phyloP scores from a whole-genome alignment of 768 basidiomycete genomes.

The Amanita fuliginea region DNA sequence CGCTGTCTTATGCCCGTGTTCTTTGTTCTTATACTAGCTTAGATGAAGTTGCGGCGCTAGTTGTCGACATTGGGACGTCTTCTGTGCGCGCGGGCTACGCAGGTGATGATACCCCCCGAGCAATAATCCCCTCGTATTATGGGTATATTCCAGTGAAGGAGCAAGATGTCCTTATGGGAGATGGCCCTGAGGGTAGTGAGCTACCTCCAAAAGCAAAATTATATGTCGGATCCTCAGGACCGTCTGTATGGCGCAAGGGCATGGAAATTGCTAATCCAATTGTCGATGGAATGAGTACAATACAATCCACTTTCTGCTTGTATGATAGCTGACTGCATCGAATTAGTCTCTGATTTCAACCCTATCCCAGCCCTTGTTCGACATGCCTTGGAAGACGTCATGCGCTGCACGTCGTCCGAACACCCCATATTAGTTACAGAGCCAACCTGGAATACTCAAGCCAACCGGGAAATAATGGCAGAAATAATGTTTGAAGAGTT shows the following conservation, averaged over 20 bases:
- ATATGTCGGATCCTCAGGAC: conserved; percentile 80
- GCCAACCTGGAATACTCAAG: conserved; percentile 90
- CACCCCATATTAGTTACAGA: conserved; percentile 93
- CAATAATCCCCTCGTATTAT: conserved; percentile 82
- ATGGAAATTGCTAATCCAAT: conserved; percentile 86
- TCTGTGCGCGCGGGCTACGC: conserved; percentile 93
- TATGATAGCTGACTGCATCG: not conserved
- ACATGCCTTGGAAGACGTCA: conserved; percentile 65
- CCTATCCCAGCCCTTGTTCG: conserved; percentile 61
- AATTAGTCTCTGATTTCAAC: conserved; percentile 63
- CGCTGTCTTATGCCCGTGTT: conserved; percentile 2
- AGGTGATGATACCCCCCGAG: conserved; percentile 92
- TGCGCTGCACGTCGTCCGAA: conserved; percentile 69
- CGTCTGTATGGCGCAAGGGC: conserved; percentile 79
- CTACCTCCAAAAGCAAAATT: conserved; percentile 37
- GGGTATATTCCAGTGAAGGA: conserved; percentile 52
- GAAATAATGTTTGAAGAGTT: conserved; percentile 99
- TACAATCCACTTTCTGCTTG: not conserved
- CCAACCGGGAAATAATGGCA: conserved; percentile 90
- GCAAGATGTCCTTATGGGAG: conserved; percentile 44
- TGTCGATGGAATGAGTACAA: conserved; percentile 74
- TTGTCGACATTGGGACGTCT: conserved; percentile 87
- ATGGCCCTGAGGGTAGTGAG: conserved; percentile 26
- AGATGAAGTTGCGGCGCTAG: conserved; percentile 98
- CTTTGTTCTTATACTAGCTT: conserved; percentile 5